Base-by-base conservation (phyloP, 805 yeast species). In the Saturnispora galanensis region DNA sequence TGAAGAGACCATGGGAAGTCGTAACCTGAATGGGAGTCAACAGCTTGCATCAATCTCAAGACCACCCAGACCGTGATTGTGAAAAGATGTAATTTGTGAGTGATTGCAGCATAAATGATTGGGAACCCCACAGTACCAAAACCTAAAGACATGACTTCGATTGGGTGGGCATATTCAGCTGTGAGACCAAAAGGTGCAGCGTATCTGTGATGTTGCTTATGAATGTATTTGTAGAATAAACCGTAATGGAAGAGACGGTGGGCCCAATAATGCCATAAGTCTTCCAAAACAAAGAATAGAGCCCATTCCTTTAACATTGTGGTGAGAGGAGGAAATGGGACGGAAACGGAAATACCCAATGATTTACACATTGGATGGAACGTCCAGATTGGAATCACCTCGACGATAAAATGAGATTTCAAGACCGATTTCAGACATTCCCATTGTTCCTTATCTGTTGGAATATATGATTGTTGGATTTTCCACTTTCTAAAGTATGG, bases 151-250 rank as follows among this genome's bases (percentile, higher is more conserved):
- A 71, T 69, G 31, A 76, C 79, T 59, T 76, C 81, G 29, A 70
- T 59, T 2, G 81, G 81, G 48, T 76, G 81, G 15, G 80, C 80
- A 50, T 75, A 76, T 49, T 76, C 81, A 5, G 81, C 81, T 29
- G 80, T 65, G 47, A 76, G 64, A 3, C 81, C 81, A 57, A 76
- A 76, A 5, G 81, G 81, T 10, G 81, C 80, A 15, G 80, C 78
- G 51, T 75, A 76, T 52, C 74, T 63, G 54, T 76, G 81, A 57
- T 76, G 81, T 55, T 73, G 79, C 58, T 76, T 76, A 56, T 76
- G 81, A 48, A 76, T 69, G 52, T 74, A 68, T 55, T 71, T 75
- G 61, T 76, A 76, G 54, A 76, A 76, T 39, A 69, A 64, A 5
- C 80, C 79, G 48, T 70, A 66, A 51, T 76, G 81, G 58, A 76